Conservation (phyloP, 768 basidiomycete species). For the Heimioporus sp. region DNA sequence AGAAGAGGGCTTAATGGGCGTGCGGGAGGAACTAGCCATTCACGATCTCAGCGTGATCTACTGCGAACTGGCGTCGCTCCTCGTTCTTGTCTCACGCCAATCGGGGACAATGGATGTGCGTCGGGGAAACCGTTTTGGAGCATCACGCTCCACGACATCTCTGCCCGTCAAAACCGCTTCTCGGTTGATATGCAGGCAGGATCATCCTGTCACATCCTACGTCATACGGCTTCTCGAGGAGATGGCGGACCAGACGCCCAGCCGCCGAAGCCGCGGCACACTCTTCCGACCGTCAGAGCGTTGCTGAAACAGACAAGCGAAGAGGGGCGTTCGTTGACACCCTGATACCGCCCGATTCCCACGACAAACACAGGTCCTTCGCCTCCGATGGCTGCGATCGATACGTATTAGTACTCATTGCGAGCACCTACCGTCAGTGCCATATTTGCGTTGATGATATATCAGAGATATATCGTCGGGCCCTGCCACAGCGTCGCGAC, state of each 20-base stretch:
- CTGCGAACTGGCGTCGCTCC: constrained; percentile 71
- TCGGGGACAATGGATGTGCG: constrained; percentile 6
- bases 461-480: no score
- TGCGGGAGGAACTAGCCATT: constrained; percentile 60
- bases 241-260: constrained; percentile 40
- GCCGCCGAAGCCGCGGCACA: constrained; percentile 56
- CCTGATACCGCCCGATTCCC: no score
- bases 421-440: no score
- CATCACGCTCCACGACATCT: constrained; percentile 16
- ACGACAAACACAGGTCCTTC: no score
- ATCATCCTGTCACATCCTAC: constrained; percentile 56
- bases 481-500: no score
- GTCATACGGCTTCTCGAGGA: constrained; percentile 59
- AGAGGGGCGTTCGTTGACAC: no score
- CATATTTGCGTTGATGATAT: no score
- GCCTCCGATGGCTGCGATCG: no score
- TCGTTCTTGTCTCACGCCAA: constrained; percentile 40
- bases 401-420: no score
- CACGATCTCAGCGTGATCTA: constrained; percentile 75
- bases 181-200: constrained; percentile 41
- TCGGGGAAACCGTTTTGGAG: constrained; percentile 9
- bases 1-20: constrained; percentile 2
- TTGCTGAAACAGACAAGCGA: constrained; percentile 47
- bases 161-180: constrained; percentile 8
- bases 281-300: constrained; percentile 75